phyloP scores from a whole-genome alignment of 192 early-diverging fungal genomes.

The Dispira parvispora region DNA sequence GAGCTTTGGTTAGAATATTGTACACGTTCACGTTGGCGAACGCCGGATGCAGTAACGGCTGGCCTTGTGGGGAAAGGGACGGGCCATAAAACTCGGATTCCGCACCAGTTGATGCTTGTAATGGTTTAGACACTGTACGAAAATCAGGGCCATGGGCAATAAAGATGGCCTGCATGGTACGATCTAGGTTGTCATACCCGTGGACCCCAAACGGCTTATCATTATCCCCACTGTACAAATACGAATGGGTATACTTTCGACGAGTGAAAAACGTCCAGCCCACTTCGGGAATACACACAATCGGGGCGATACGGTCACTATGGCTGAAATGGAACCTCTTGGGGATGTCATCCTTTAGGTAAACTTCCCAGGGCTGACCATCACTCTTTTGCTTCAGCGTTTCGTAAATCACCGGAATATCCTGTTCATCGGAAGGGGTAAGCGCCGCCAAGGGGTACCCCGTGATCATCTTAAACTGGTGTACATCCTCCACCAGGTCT shows the following conservation, averaged over 20 bases:
- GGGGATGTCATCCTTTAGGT: slow-evolving; percentile 56
- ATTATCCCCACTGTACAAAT: slow-evolving; percentile 9
- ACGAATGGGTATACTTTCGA: neutral
- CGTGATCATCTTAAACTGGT: slow-evolving; percentile 33
- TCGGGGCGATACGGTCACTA: slow-evolving; percentile 51
- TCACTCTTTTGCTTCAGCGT: slow-evolving; percentile 28
- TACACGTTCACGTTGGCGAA: slow-evolving; percentile 65
- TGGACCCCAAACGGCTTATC: slow-evolving; percentile 46
- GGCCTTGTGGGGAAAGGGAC: neutral
- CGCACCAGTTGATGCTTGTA: too few relatives aligned
- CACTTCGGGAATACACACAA: slow-evolving; percentile 47
- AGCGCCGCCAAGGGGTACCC: slow-evolving; percentile 47
- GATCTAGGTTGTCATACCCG: slow-evolving; percentile 62
- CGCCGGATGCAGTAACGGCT: slow-evolving; percentile 21
- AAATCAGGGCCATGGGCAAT: slow-evolving; percentile 61
- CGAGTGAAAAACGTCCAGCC: slow-evolving; percentile 39
- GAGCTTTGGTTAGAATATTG: slow-evolving; percentile 34
- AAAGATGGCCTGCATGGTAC: slow-evolving; percentile 78
- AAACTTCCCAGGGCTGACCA: slow-evolving; percentile 41
- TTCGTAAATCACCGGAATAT: slow-evolving; percentile 33
- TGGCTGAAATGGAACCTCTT: slow-evolving; percentile 48
- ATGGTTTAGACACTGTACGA: neutral
- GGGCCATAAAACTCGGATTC: too few relatives aligned
- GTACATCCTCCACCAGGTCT: slow-evolving; percentile 37
- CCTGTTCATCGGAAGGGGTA: slow-evolving; percentile 27